Conservation (phyloP, 2,329 filamentous ascomycete species). For the Epichloe hybrida region DNA sequence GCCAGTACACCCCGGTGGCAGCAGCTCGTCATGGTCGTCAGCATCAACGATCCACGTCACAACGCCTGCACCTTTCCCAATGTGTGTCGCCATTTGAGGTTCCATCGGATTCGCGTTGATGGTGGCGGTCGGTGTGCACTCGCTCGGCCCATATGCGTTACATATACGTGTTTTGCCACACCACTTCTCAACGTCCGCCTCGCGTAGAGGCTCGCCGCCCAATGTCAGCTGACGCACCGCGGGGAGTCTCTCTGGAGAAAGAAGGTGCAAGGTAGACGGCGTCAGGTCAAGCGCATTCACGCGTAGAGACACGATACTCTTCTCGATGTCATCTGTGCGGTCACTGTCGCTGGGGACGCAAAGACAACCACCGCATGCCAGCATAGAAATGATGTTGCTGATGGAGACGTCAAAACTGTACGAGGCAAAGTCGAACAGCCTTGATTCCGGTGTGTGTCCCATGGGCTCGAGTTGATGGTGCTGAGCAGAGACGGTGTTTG, state of each 20-base stretch:
- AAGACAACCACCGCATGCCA: background rate
- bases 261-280: background rate
- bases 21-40: slow-evolving; percentile 7
- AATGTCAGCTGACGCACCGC: background rate
- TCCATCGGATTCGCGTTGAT: background rate
- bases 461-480: background rate
- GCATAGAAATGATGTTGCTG: background rate
- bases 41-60: slow-evolving; percentile 14
- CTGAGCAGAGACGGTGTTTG: background rate
- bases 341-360: background rate
- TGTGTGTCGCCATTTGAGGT: background rate
- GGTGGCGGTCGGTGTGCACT: background rate
- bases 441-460: background rate
- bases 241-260: background rate
- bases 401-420: slow-evolving; percentile 3
- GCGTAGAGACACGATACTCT: background rate
- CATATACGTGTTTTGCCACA: background rate
- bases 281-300: background rate
- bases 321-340: background rate
- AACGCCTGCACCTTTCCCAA: slow-evolving; percentile 4
- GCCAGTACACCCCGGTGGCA: slow-evolving; percentile 13
- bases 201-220: background rate
- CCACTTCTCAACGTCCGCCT: background rate
- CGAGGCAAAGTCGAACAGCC: slow-evolving; percentile 2
- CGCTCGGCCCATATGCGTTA: background rate